These are phyloP conservation scores for Margaritispora aquatica DNA, from an alignment of 495 filamentous ascomycete species.

Conservation along the genomic window DNA sequence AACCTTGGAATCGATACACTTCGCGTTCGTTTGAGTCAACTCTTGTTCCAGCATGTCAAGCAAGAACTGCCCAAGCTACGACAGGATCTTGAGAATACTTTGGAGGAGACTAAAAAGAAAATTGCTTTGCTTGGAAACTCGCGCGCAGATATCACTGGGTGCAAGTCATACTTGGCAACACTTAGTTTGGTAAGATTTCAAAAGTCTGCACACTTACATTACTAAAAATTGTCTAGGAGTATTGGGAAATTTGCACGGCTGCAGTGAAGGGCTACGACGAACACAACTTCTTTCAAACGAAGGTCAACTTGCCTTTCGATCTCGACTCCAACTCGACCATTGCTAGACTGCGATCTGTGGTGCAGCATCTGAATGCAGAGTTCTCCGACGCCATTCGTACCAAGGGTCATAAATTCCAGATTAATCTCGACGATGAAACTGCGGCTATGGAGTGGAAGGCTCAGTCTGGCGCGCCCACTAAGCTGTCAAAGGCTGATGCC, in stretches of 20 bases:
- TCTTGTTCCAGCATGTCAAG: slow-evolving; percentile 36
- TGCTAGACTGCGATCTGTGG: slow-evolving; percentile 24
- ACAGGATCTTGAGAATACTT: slow-evolving; percentile 12
- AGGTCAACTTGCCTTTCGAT: slow-evolving; percentile 5
- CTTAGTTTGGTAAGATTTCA: slow-evolving; percentile 13
- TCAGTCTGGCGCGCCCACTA: background rate
- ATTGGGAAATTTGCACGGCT: slow-evolving; percentile 27
- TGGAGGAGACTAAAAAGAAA: background rate
- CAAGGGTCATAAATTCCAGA: slow-evolving; percentile 28
- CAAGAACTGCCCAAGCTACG: slow-evolving; percentile 30
- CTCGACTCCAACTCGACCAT: slow-evolving; percentile 10
- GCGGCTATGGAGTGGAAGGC: background rate
- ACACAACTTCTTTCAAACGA: slow-evolving; percentile 19
- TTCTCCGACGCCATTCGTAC: slow-evolving; percentile 21
- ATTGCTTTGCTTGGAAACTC: slow-evolving; percentile 8
- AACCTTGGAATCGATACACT: slow-evolving; percentile 33
- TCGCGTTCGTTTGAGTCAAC: slow-evolving; percentile 32
- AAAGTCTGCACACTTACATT: too few species aligned
- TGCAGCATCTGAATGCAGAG: slow-evolving; percentile 25
- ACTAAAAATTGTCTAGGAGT: too few species aligned
- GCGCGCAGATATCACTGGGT: slow-evolving; percentile 12
- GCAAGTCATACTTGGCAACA: slow-evolving; percentile 24
- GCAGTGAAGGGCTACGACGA: slow-evolving; percentile 28
- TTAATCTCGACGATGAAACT: slow-evolving; percentile 4
- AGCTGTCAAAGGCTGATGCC: slow-evolving; percentile 9